These are phyloP conservation scores for Cicer pinnatifidum DNA, from an alignment of 306 rosid genomes.

Conservation along the genomic window DNA sequence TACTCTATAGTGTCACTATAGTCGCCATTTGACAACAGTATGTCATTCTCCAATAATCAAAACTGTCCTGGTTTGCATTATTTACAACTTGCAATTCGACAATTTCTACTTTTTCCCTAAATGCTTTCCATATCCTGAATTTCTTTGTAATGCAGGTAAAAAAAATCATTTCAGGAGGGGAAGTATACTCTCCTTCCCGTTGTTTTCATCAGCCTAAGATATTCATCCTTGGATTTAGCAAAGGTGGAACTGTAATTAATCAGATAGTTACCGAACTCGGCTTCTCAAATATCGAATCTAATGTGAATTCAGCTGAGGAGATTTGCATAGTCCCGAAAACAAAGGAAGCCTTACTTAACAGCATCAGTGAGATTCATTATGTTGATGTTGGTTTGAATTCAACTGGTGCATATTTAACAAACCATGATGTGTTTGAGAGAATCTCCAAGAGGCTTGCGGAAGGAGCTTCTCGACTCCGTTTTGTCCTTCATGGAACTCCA, in stretches of 20 bases:
- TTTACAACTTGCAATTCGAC: not conserved
- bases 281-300: constrained; percentile 47
- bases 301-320: constrained; percentile 41
- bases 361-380: constrained; percentile 76
- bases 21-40: too few relatives aligned
- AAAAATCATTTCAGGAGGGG: constrained; percentile 41
- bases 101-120: not conserved
- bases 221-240: constrained; percentile 82
- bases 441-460: constrained; percentile 52
- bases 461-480: constrained; percentile 51
- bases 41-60: not conserved
- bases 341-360: constrained; percentile 57
- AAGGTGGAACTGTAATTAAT: constrained; percentile 87
- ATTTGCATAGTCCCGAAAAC: constrained; percentile 53
- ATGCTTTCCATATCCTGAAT: constrained; percentile 16
- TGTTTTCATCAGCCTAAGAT: constrained; percentile 55
- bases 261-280: constrained; percentile 81
- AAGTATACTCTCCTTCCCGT: constrained; percentile 41
- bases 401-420: constrained; percentile 73
- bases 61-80: not conserved
- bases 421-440: constrained; percentile 55
- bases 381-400: constrained; percentile 88
- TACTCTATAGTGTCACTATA: too few relatives aligned
- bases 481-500: constrained; percentile 89
- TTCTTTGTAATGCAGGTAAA: constrained; percentile 56